Evolutionary conservation across 805 yeast genomes (phyloP).

Genomic region (Crinitomyces ghanaensis): DNA sequence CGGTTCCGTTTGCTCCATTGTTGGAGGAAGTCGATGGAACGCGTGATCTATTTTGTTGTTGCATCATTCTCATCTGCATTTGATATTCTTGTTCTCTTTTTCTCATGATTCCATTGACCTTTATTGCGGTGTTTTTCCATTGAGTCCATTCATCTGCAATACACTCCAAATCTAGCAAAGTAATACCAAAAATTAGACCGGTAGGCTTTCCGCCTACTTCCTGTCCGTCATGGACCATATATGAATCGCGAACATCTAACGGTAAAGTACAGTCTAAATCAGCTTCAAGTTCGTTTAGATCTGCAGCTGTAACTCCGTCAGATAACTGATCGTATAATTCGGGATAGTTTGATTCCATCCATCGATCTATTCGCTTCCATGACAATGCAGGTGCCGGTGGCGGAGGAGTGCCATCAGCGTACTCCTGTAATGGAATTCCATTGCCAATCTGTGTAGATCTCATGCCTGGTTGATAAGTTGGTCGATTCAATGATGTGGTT

Average conservation of each 20-base stretch:
- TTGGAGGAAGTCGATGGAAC: conserved; percentile 9
- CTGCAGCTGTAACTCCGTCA: conserved; percentile 69
- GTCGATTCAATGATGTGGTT: conserved; percentile 13
- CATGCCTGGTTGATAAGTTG: conserved; percentile 26
- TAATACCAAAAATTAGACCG: conserved; percentile 71
- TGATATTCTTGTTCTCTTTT: conserved; percentile 1
- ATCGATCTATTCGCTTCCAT: conserved; percentile 81
- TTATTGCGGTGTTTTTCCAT: conserved; percentile 50
- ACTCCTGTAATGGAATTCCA: conserved; percentile 28
- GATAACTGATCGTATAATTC: conserved; percentile 72
- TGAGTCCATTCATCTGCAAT: conserved; percentile 68
- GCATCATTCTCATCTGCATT: no score
- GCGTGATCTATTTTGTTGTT: conserved; percentile 6
- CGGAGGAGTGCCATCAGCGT: conserved; percentile 46
- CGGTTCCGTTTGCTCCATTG: background rate
- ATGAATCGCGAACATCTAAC: conserved; percentile 67
- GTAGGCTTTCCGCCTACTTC: conserved; percentile 61
- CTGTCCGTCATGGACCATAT: conserved; percentile 84
- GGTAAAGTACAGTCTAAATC: conserved; percentile 72
- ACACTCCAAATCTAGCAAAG: conserved; percentile 69
- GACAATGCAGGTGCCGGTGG: conserved; percentile 58
- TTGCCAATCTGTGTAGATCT: conserved; percentile 26
- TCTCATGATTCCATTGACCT: conserved; percentile 15
- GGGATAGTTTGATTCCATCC: conserved; percentile 69
- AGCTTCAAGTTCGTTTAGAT: conserved; percentile 69